Percentiles rank a stretch among this genome's conserved stretches.
phyloP scores from a whole-genome alignment of 768 basidiomycete species.

The Infundibulicybe gibba region DNA sequence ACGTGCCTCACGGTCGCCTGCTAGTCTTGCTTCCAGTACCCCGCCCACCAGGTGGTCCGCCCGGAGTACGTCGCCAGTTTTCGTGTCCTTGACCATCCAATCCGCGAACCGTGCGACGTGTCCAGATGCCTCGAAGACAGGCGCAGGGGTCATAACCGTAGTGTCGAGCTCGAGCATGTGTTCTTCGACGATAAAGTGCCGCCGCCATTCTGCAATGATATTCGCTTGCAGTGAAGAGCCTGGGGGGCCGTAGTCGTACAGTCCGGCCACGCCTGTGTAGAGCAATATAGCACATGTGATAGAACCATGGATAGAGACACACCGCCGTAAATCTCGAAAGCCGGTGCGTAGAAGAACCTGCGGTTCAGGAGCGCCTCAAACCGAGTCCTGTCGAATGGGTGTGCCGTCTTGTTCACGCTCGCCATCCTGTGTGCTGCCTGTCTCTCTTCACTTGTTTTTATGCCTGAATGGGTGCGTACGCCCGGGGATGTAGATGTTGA shows the following conservation, averaged over 20 bases:
- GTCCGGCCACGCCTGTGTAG: constrained; percentile 81
- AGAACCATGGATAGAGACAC: constrained; percentile 20
- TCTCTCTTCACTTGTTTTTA: too few species aligned
- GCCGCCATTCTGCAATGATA: constrained; percentile 94
- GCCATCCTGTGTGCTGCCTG: constrained; percentile 19
- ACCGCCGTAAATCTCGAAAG: constrained; percentile 99
- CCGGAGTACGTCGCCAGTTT: constrained; percentile 95
- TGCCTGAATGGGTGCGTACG: too few species aligned
- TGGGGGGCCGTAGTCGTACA: constrained; percentile 98
- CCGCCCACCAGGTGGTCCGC: constrained; percentile 95
- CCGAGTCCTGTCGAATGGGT: constrained; percentile 81
- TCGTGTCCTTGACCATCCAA: constrained; percentile 97
- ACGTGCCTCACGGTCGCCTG: constrained; percentile 87
- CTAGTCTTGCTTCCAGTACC: constrained; percentile 87
- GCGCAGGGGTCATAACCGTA: constrained; percentile 92
- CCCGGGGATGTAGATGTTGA: constrained; percentile 16
- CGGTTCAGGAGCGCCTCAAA: constrained; percentile 85
- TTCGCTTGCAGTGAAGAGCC: constrained; percentile 96
- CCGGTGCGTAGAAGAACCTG: constrained; percentile 96
- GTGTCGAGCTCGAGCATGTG: constrained; percentile 99
- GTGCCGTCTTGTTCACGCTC: constrained; percentile 74
- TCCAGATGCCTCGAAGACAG: constrained; percentile 95
- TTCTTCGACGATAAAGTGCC: constrained; percentile 98
- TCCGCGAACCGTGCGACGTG: constrained; percentile 98
- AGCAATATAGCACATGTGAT: not conserved